Conservation (phyloP, 179 eudicot species). For the Spinacia oleracea region DNA sequence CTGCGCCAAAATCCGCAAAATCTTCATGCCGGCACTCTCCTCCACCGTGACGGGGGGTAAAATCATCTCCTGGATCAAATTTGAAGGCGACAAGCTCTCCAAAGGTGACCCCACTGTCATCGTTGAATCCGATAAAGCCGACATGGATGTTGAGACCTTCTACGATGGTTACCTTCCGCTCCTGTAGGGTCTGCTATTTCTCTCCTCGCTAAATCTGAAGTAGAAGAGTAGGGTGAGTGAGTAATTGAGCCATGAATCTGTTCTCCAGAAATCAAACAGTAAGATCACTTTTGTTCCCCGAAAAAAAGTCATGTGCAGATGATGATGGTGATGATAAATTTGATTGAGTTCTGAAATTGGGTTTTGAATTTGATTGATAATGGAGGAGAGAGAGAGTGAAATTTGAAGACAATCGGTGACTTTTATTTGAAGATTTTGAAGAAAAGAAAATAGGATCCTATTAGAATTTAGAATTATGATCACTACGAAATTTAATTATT, state of each 20-base stretch:
- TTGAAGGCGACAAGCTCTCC: conserved; percentile 93
- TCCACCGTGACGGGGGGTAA: conserved; percentile 98
- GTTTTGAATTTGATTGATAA: neutral
- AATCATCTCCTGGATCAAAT: conserved; percentile 83
- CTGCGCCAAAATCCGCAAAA: conserved; percentile 68
- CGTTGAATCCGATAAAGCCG: too few species aligned
- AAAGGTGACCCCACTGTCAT: too few species aligned
- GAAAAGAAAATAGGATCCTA: too few species aligned
- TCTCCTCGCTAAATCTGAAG: conserved; percentile 50
- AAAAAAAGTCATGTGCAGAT: conserved; percentile 65
- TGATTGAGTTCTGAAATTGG: neutral
- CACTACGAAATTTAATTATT: neutral
- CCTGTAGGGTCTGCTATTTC: conserved; percentile 92
- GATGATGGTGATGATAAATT: conserved; percentile 14
- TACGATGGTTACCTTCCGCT: conserved; percentile 79
- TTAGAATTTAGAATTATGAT: neutral
- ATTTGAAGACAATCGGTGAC: neutral
- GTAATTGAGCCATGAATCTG: conserved; percentile 41
- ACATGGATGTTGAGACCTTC: conserved; percentile 90
- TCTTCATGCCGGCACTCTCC: conserved; percentile 93
- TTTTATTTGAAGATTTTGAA: neutral
- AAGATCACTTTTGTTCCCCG: conserved; percentile 58
- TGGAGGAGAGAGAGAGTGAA: neutral
- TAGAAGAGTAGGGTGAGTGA: conserved; percentile 36
- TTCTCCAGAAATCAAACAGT: conserved; percentile 46